These are phyloP conservation scores for Phytophthora sp. DNA, from an alignment of 352 stramenopile genomes.

Conservation along the genomic window DNA sequence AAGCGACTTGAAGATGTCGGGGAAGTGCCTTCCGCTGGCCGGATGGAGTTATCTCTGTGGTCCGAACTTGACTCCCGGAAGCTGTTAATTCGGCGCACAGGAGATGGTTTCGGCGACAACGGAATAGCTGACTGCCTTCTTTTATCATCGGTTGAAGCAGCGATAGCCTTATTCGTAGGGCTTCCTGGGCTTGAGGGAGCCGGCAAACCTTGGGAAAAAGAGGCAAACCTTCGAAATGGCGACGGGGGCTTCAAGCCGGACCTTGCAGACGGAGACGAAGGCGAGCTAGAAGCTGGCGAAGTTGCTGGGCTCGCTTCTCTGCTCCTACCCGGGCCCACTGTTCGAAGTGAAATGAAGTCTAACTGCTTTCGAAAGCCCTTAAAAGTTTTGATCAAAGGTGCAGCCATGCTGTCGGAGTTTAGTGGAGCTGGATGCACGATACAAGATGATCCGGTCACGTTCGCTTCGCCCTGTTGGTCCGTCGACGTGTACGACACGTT, in stretches of 20 bases:
- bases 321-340: slow-evolving; percentile 20
- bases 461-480: slow-evolving; percentile 15
- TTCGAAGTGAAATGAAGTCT: slow-evolving; percentile 38
- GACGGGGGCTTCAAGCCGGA: slow-evolving; percentile 26
- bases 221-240: slow-evolving; percentile 30
- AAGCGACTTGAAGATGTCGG: slow-evolving; percentile 13
- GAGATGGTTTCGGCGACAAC: slow-evolving; percentile 20
- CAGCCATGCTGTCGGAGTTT: slow-evolving; percentile 4
- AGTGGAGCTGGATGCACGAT: neutral
- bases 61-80: slow-evolving; percentile 2
- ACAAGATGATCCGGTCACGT: neutral
- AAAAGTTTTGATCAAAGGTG: slow-evolving; percentile 60
- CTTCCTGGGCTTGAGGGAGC: neutral
- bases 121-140: slow-evolving; percentile 12
- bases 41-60: slow-evolving; percentile 6
- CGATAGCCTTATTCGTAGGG: slow-evolving; percentile 8
- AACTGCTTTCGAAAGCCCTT: slow-evolving; percentile 66
- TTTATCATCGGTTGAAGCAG: neutral
- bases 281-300: slow-evolving; percentile 20
- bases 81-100: slow-evolving; percentile 21
- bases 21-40: slow-evolving; percentile 7
- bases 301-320: slow-evolving; percentile 16
- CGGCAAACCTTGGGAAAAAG: slow-evolving; percentile 27
- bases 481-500: slow-evolving; percentile 20
- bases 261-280: slow-evolving; percentile 20